Conservation (phyloP, 345 rosid species). For the Heritiera fomes region DNA sequence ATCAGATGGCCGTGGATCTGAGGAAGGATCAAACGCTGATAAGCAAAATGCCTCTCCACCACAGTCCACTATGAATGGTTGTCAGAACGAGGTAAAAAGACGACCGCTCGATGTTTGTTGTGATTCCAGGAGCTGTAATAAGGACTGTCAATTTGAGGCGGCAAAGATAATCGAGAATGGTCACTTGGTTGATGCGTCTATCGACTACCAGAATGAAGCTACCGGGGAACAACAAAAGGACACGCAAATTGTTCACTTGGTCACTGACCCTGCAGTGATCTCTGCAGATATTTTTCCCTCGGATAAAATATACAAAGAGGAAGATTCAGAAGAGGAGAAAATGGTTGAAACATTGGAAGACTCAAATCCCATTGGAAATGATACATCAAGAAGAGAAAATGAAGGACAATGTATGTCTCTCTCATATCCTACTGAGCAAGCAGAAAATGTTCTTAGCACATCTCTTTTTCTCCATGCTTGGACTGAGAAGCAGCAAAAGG, state of each 20-base stretch:
- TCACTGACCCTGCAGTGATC: constrained; percentile 6
- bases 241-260: constrained; percentile 12
- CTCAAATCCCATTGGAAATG: neutral
- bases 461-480: constrained; percentile 17
- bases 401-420: constrained; percentile 9
- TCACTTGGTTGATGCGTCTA: constrained; percentile 15
- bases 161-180: neutral
- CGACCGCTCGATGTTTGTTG: neutral
- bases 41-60: constrained; percentile 18
- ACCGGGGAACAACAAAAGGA: constrained; percentile 21
- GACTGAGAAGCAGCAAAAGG: constrained; percentile 22
- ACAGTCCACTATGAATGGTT: constrained; percentile 11
- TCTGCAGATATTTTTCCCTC: constrained; percentile 19
- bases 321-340: constrained; percentile 28
- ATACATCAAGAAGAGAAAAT: neutral
- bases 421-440: constrained; percentile 16
- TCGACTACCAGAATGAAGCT: constrained; percentile 24
- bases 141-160: no score
- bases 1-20: constrained; percentile 10
- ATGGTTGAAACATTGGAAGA: constrained; percentile 20
- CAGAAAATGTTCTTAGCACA: neutral
- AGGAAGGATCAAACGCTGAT: constrained; percentile 20
- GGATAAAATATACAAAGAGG: constrained; percentile 17
- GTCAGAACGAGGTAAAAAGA: constrained; percentile 11
- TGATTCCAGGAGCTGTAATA: no score